Conservation (phyloP, 2,329 filamentous ascomycete species). For the Phoma sp. region DNA sequence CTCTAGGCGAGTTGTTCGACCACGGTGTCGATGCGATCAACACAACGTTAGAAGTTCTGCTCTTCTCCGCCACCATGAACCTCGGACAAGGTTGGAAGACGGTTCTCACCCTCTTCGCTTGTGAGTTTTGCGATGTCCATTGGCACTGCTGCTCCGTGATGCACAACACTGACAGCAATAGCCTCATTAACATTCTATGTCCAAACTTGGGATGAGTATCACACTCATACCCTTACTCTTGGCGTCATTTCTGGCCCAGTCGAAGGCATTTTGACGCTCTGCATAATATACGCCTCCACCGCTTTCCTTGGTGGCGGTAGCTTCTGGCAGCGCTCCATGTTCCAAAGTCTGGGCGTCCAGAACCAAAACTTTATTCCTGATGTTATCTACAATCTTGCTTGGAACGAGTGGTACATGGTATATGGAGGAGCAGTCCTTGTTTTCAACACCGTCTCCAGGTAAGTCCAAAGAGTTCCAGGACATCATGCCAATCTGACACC, state of each 20-base stretch:
- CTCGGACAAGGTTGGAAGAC: conserved; percentile 93
- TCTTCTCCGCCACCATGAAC: conserved; percentile 93
- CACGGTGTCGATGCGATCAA: conserved; percentile 96
- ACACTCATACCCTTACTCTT: conserved; percentile 93
- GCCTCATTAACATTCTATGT: conserved; percentile 96
- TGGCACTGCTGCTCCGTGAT: background rate
- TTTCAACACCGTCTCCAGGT: conserved; percentile 81
- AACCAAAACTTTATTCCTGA: conserved; percentile 70
- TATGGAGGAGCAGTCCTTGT: conserved; percentile 83
- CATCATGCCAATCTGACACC: conserved; percentile 17
- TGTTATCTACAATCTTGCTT: conserved; percentile 78
- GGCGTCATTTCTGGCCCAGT: conserved; percentile 94
- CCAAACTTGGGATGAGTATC: conserved; percentile 99
- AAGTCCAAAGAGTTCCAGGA: conserved; percentile 7
- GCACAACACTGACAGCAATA: conserved; percentile 42
- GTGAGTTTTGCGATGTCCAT: conserved; percentile 53
- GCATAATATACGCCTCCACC: conserved; percentile 81
- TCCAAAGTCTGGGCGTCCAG: conserved; percentile 74
- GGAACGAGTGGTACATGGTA: conserved; percentile 91
- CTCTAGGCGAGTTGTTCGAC: conserved; percentile 94
- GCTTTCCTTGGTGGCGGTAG: conserved; percentile 85
- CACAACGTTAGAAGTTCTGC: conserved; percentile 88
- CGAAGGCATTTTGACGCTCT: conserved; percentile 87
- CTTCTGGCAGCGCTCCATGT: conserved; percentile 90
- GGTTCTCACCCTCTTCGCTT: conserved; percentile 80